Evolutionary conservation across 495 filamentous ascomycete species (phyloP), one percentile per base, ranked within the genome.

Genomic region (Podospora anserina): DNA sequence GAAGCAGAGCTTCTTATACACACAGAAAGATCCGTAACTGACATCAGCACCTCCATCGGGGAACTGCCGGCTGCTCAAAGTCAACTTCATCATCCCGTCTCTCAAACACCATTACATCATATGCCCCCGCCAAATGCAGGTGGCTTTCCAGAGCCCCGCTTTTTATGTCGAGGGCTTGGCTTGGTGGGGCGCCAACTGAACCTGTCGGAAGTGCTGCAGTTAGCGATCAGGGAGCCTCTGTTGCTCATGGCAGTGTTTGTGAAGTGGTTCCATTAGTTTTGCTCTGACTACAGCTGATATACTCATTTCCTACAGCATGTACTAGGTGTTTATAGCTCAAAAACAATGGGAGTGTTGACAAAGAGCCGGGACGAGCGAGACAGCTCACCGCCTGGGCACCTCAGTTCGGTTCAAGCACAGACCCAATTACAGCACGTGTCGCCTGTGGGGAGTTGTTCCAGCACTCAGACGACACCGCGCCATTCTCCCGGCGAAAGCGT

Each of bases 31-130:
- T 16, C 13, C 39, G 39, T 16, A 49, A 49, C 39, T 70, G 59
- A 60, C 63, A 68, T 70, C 65, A 65, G 39, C 30, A 32, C 30
- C 30, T 32, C 30, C 4, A 32, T 32, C 7, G 30, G 30, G 30
- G 4, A 32, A 32, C 30, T 32, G 11, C 20, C 20, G 3, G 15
- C 27, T 32, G 30, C 39, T 49, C 39, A 49, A 49, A 13, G 15
- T 58, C 53, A 56, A 18, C 39, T 62, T 57, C 27, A 23, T 23
- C 65, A 49, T 68, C 61, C 59, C 34, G 30, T 32, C 30, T 32
- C 27, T 64, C 66, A 56, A 55, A 6, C 58, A 26, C 54, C 53
- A 75, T 75, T 71, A 73, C 71, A 73, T 75, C 71, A 75, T 75
- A 62, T 61, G 58, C 34, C 59, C 16, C 39, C 39, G 15, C 44